Conservation (phyloP, 805 yeast genomes). For the Myxozyma mucilagina region DNA sequence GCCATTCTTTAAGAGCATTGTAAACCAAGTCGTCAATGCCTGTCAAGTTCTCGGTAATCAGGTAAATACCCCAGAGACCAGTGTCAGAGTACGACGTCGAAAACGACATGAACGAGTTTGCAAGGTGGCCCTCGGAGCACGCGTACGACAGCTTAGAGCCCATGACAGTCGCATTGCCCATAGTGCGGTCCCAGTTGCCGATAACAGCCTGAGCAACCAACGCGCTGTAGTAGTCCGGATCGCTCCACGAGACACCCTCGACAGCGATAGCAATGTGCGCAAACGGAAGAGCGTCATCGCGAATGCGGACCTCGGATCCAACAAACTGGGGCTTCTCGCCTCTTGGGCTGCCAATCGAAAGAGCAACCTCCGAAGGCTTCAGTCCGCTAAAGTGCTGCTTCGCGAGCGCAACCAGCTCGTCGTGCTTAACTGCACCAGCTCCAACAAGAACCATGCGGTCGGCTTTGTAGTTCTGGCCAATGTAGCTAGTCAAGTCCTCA, state of each 20-base stretch:
- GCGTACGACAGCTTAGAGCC: conserved; percentile 79
- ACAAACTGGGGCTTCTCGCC: conserved; percentile 74
- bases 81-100: conserved; percentile 97
- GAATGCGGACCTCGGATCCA: conserved; percentile 83
- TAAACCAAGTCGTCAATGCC: conserved; percentile 67
- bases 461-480: conserved; percentile 83
- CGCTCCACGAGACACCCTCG: conserved; percentile 98
- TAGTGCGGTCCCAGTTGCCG: conserved; percentile 95
- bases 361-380: conserved; percentile 52
- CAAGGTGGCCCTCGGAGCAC: conserved; percentile 63
- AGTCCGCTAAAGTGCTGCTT: conserved; percentile 60
- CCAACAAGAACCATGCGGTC: conserved; percentile 99
- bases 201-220: conserved; percentile 94
- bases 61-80: conserved; percentile 95
- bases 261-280: conserved; percentile 92
- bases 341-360: conserved; percentile 72
- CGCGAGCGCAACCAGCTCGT: conserved; percentile 74
- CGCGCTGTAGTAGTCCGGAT: conserved; percentile 92
- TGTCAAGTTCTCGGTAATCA: conserved; percentile 75
- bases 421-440: conserved; percentile 88
- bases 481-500: conserved; percentile 75
- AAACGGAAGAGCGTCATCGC: conserved; percentile 78
- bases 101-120: conserved; percentile 94
- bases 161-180: conserved; percentile 78
- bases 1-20: conserved; percentile 85